Percentiles rank a stretch among this genome's conserved stretches.
Conservation (phyloP, 345 rosid species). For the Acer negundo region DNA sequence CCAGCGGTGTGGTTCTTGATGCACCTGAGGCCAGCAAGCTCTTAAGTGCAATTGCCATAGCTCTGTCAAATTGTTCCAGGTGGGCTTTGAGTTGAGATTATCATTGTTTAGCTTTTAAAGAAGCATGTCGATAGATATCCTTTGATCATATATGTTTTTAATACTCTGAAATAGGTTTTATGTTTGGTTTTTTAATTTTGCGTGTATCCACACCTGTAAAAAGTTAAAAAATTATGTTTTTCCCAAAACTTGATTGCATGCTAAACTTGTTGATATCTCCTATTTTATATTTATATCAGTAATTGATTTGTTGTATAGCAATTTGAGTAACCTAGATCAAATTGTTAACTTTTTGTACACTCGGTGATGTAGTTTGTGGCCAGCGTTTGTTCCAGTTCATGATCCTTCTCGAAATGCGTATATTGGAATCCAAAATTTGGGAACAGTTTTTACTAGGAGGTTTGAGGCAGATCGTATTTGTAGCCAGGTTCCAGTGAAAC, state of each 20-base stretch:
- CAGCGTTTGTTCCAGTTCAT: constrained; percentile 97
- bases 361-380: constrained; percentile 72
- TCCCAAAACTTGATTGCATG: constrained; percentile 7
- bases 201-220: not conserved
- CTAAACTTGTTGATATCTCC: not conserved
- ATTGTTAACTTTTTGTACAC: constrained; percentile 13
- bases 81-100: constrained; percentile 36
- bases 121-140: constrained; percentile 9
- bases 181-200: not conserved
- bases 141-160: not conserved
- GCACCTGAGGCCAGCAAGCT: constrained; percentile 93
- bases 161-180: not conserved
- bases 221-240: not conserved
- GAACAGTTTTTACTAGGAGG: constrained; percentile 86
- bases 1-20: constrained; percentile 94
- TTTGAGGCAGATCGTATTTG: constrained; percentile 90
- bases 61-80: constrained; percentile 92
- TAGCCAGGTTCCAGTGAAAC: constrained; percentile 94
- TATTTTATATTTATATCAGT: not conserved
- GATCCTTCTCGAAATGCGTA: constrained; percentile 89
- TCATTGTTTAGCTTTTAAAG: constrained; percentile 12
- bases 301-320: constrained; percentile 4
- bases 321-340: constrained; percentile 13
- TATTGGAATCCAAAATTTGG: constrained; percentile 93
- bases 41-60: constrained; percentile 90